A percentile compares a stretch with the other conserved stretches of the same genome.
Conservation (phyloP, 768 basidiomycete species). For the Sutorius australiensis region DNA sequence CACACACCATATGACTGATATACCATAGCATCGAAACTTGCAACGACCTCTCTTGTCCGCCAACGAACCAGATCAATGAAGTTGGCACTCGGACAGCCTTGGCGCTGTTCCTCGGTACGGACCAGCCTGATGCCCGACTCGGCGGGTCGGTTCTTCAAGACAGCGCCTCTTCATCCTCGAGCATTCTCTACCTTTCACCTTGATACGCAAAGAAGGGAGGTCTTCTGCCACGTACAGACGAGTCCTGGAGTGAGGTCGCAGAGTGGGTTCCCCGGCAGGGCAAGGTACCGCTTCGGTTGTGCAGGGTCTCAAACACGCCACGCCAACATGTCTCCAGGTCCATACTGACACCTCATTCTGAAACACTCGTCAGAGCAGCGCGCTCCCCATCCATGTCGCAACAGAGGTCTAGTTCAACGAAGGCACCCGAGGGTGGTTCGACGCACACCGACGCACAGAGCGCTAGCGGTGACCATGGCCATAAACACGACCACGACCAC, state of each 20-base stretch:
- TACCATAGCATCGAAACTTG: constrained; percentile 6
- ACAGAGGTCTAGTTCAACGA: constrained; percentile 17
- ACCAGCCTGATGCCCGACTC: constrained; percentile 10
- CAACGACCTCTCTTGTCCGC: background rate
- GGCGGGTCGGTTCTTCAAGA: constrained; percentile 6
- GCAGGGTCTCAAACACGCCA: constrained; percentile 3
- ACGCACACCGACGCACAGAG: constrained; percentile 19
- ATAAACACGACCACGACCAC: constrained; percentile 34
- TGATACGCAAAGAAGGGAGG: background rate
- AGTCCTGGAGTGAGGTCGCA: background rate
- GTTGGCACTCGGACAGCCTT: constrained; percentile 8
- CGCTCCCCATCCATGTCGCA: constrained; percentile 19
- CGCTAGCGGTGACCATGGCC: constrained; percentile 36
- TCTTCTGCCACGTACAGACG: background rate
- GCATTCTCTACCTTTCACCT: background rate
- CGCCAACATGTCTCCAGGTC: constrained; percentile 17
- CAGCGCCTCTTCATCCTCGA: background rate
- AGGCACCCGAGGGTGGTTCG: constrained; percentile 21
- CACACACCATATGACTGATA: constrained; percentile 6
- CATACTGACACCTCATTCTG: background rate
- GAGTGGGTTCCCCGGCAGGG: background rate
- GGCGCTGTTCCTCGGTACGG: constrained; percentile 12
- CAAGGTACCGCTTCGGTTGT: constrained; percentile 12
- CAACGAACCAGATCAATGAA: constrained; percentile 13
- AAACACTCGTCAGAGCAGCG: background rate